Evolutionary conservation across 139 green algal genomes (phyloP).

Genomic region (Chlamydomonas schloesseri): DNA sequence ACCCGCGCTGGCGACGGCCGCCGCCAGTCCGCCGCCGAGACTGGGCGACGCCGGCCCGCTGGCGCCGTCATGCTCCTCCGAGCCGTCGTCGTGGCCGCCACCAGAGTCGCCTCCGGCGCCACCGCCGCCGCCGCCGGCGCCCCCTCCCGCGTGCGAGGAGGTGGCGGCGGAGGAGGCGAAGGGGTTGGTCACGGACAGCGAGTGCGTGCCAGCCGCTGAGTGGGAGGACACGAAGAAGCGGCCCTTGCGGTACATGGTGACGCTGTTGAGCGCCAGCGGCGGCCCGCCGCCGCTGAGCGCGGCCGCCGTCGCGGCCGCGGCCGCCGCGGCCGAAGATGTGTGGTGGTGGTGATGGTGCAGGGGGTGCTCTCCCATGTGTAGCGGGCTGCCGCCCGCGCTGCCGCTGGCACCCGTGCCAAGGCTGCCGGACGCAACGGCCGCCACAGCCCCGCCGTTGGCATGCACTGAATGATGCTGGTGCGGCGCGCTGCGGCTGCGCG

Average conservation of each 20-base stretch:
- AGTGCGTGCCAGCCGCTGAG: constrained; percentile 1
- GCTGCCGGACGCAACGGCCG: background rate
- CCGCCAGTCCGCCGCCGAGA: background rate
- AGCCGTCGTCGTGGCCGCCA: background rate
- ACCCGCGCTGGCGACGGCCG: background rate
- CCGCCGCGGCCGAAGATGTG: background rate
- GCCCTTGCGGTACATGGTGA: constrained; percentile 43
- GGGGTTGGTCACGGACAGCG: constrained; percentile 15
- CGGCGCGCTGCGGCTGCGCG: background rate
- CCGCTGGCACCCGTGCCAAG: background rate
- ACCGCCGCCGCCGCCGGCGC: background rate
- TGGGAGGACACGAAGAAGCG: constrained; percentile 30
- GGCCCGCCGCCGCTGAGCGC: background rate
- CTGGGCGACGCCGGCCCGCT: constrained; percentile 13
- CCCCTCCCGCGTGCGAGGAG: background rate
- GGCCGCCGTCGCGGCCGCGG: too few species aligned
- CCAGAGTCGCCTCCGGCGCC: background rate
- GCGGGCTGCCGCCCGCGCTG: background rate
- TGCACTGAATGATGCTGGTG: too few species aligned
- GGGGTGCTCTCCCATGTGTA: too few species aligned
- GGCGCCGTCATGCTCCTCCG: constrained; percentile 23
- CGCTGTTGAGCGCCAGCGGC: constrained; percentile 21
- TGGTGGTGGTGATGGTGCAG: background rate
- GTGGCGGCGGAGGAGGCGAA: background rate
- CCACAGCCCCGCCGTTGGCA: too few species aligned